Percentiles rank a stretch among this genome's conserved stretches.
Conservation (phyloP, 2,329 filamentous ascomycete genomes). For the Tolypocladium tropicale region DNA sequence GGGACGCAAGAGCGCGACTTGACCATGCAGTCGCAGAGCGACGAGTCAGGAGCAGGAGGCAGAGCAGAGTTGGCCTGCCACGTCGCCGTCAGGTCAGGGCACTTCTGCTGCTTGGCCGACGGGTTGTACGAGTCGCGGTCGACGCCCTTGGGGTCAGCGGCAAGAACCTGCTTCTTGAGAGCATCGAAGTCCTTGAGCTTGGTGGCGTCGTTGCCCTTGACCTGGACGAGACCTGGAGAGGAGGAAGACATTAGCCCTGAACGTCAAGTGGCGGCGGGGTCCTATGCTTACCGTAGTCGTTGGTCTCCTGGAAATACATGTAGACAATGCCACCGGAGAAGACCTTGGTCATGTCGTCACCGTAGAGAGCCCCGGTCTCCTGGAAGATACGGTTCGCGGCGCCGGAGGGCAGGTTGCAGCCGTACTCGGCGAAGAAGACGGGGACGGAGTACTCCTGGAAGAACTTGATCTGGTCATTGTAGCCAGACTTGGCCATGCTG, state of each 20-base stretch:
- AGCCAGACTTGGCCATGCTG: constrained; percentile 66
- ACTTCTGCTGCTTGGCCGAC: constrained; percentile 59
- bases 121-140: constrained; percentile 59
- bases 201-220: constrained; percentile 46
- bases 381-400: constrained; percentile 65
- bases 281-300: constrained; percentile 62
- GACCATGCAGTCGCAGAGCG: constrained; percentile 82
- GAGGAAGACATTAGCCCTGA: constrained; percentile 3
- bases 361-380: constrained; percentile 76
- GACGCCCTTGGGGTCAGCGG: constrained; percentile 55
- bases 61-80: constrained; percentile 62
- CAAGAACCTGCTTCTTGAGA: constrained; percentile 59
- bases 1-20: constrained; percentile 62
- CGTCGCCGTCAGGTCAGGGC: constrained; percentile 52
- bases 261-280: not conserved
- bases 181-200: constrained; percentile 66
- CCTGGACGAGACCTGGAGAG: constrained; percentile 51
- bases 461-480: constrained; percentile 71
- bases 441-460: constrained; percentile 86
- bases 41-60: constrained; percentile 69
- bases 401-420: constrained; percentile 65
- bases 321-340: constrained; percentile 97
- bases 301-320: constrained; percentile 91
- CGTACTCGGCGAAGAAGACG: constrained; percentile 97
- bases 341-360: constrained; percentile 68